Percentiles rank a stretch among this genome's conserved stretches.
Evolutionary conservation across 2,329 filamentous ascomycete species (phyloP).

Genomic region (Ophiosphaerella herpotricha): DNA sequence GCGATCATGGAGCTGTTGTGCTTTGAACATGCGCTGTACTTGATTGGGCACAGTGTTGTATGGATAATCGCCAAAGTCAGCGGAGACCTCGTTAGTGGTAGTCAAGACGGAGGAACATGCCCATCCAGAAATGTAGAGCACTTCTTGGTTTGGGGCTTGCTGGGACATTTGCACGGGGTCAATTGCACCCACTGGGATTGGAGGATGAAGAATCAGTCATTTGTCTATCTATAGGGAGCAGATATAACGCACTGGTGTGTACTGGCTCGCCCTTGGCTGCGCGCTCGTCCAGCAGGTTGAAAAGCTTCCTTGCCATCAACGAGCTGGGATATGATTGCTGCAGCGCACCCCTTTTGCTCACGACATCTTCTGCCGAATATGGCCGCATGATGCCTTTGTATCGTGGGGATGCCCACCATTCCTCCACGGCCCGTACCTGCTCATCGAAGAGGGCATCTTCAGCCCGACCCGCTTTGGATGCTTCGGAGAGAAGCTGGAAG

Average conservation of each 20-base stretch:
- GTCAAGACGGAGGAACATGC: constrained; percentile 93
- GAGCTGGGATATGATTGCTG: constrained; percentile 90
- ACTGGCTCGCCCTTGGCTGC: constrained; percentile 81
- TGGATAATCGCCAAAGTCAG: constrained; percentile 97
- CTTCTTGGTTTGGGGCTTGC: constrained; percentile 93
- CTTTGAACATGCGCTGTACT: constrained; percentile 93
- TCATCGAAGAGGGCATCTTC: constrained; percentile 86
- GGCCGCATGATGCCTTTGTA: constrained; percentile 89
- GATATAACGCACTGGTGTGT: constrained; percentile 74
- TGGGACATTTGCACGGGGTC: constrained; percentile 99
- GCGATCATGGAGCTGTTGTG: constrained; percentile 94
- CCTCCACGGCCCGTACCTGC: constrained; percentile 81
- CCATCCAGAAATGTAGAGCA: constrained; percentile 96
- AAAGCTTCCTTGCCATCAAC: constrained; percentile 92
- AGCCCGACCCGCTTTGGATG: constrained; percentile 74
- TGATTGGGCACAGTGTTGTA: constrained; percentile 99
- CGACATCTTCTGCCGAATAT: constrained; percentile 87
- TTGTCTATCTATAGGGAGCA: constrained; percentile 25
- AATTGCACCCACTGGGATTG: constrained; percentile 81
- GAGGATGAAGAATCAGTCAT: constrained; percentile 31
- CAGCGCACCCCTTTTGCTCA: constrained; percentile 87
- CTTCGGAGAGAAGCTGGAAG: constrained; percentile 82
- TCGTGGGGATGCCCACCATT: constrained; percentile 87
- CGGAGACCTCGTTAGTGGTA: constrained; percentile 93
- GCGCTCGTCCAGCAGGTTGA: constrained; percentile 81